phyloP scores from a whole-genome alignment of 202 grass and related monocot genomes.

The Setaria viridis region DNA sequence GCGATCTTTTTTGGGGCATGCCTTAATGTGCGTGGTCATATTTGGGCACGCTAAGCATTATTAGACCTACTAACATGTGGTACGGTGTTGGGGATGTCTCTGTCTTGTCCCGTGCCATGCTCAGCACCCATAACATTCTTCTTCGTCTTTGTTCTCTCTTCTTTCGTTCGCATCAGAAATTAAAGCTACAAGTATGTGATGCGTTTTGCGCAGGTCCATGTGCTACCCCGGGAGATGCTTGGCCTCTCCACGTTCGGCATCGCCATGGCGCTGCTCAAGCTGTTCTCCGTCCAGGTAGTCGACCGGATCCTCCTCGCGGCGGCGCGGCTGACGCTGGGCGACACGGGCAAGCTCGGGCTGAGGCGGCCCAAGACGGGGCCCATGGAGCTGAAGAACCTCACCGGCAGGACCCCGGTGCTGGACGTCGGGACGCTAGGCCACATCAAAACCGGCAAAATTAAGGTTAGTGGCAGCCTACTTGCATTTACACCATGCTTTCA shows the following conservation, averaged over 20 bases:
- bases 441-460: conserved; percentile 96
- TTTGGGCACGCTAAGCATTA: conserved; percentile 27
- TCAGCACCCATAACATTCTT: conserved; percentile 14
- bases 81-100: conserved; percentile 32
- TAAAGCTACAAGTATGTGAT: no score
- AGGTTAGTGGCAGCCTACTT: conserved; percentile 48
- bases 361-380: conserved; percentile 83
- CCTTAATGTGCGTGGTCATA: conserved; percentile 40
- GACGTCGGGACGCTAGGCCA: conserved; percentile 86
- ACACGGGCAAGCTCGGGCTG: conserved; percentile 77
- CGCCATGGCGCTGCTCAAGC: conserved; percentile 70
- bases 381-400: conserved; percentile 92
- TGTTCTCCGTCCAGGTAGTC: conserved; percentile 65
- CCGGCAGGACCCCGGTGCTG: conserved; percentile 87
- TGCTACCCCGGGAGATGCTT: conserved; percentile 83
- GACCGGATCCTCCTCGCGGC: conserved; percentile 77
- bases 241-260: conserved; percentile 85
- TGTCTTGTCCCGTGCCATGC: conserved; percentile 30
- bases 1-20: conserved; percentile 24
- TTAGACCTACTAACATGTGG: conserved; percentile 1
- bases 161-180: background rate
- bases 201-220: conserved; percentile 64
- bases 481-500: conserved; percentile 10
- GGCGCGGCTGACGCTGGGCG: conserved; percentile 66
- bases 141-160: background rate